phyloP scores from a whole-genome alignment of 2,329 filamentous ascomycete species.

The Xylariaceae sp. region DNA sequence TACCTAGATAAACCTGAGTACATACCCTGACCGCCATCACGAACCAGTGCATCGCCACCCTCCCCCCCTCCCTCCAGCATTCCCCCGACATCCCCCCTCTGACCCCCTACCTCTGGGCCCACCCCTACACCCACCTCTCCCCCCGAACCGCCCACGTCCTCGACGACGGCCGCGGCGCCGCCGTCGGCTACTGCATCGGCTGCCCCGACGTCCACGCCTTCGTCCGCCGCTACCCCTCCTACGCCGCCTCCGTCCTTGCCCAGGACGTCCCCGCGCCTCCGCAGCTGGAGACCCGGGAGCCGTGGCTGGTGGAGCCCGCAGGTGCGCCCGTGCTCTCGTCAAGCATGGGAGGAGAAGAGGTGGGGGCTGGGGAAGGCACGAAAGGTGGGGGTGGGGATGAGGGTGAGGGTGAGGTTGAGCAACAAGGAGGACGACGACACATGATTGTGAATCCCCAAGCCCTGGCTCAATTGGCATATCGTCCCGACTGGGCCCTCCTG shows the following conservation, averaged over 20 bases:
- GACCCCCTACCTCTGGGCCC: slow-evolving; percentile 48
- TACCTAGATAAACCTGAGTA: not conserved
- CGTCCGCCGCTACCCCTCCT: slow-evolving; percentile 30
- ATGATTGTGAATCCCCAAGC: slow-evolving; percentile 29
- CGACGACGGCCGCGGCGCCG: slow-evolving; percentile 1
- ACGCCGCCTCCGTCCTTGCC: slow-evolving; percentile 33
- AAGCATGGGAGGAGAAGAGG: too few relatives aligned
- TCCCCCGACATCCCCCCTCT: slow-evolving; percentile 32
- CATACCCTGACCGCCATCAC: not conserved
- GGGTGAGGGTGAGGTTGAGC: too few relatives aligned
- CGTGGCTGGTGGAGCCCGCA: slow-evolving; percentile 19
- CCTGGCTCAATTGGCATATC: slow-evolving; percentile 39
- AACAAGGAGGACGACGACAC: too few relatives aligned
- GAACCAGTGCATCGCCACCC: slow-evolving; percentile 43
- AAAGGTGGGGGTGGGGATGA: too few relatives aligned
- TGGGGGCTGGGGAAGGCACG: too few relatives aligned
- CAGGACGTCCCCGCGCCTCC: slow-evolving; percentile 20
- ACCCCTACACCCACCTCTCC: slow-evolving; percentile 44
- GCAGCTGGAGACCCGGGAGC: slow-evolving; percentile 25
- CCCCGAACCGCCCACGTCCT: slow-evolving; percentile 43
- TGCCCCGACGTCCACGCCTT: slow-evolving; percentile 14
- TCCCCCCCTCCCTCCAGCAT: slow-evolving; percentile 36
- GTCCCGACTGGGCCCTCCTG: slow-evolving; percentile 35
- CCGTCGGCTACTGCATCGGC: slow-evolving; percentile 47
- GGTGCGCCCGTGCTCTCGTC: too few relatives aligned